These are phyloP conservation scores for Gymnopilus junonius DNA, from an alignment of 768 basidiomycete genomes.

Conservation along the genomic window DNA sequence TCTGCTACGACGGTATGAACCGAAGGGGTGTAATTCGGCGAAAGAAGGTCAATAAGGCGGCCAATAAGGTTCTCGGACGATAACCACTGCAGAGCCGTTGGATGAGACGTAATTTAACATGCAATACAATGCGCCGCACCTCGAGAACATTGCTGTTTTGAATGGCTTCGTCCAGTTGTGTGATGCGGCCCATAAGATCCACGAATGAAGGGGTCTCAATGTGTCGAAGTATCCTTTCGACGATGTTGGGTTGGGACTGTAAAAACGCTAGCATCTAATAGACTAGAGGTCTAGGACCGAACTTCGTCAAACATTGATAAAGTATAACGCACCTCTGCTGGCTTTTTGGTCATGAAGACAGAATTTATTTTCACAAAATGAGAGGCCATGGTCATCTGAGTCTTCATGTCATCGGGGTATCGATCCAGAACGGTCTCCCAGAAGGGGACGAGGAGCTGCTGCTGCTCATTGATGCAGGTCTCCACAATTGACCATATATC, in stretches of 20 bases:
- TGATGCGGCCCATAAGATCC: slow-evolving; percentile 88
- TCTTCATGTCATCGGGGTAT: slow-evolving; percentile 85
- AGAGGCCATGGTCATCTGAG: slow-evolving; percentile 83
- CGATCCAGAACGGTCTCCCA: slow-evolving; percentile 89
- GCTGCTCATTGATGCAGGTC: slow-evolving; percentile 75
- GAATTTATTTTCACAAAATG: slow-evolving; percentile 96
- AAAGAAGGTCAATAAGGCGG: slow-evolving; percentile 79
- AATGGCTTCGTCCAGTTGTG: slow-evolving; percentile 86
- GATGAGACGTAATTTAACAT: slow-evolving; percentile 21
- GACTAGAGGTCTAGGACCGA: slow-evolving; percentile 30
- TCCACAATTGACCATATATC: slow-evolving; percentile 96
- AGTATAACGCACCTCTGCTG: slow-evolving; percentile 73
- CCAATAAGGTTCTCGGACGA: slow-evolving; percentile 83
- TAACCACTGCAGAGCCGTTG: slow-evolving; percentile 67
- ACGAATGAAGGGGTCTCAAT: slow-evolving; percentile 91
- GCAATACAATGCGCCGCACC: slow-evolving; percentile 53
- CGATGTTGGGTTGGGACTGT: slow-evolving; percentile 76
- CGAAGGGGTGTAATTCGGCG: slow-evolving; percentile 73
- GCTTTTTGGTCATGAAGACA: slow-evolving; percentile 86
- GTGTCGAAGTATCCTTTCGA: slow-evolving; percentile 82
- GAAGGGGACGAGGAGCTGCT: slow-evolving; percentile 81
- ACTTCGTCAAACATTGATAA: slow-evolving; percentile 28
- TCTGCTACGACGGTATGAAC: slow-evolving; percentile 89
- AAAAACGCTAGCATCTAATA: slow-evolving; percentile 92
- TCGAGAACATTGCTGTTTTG: slow-evolving; percentile 84